A percentile compares a stretch with the other conserved stretches of the same genome.
Evolutionary conservation across 2,329 filamentous ascomycete genomes (phyloP).

Genomic region (Aspergillus spinulosporus): DNA sequence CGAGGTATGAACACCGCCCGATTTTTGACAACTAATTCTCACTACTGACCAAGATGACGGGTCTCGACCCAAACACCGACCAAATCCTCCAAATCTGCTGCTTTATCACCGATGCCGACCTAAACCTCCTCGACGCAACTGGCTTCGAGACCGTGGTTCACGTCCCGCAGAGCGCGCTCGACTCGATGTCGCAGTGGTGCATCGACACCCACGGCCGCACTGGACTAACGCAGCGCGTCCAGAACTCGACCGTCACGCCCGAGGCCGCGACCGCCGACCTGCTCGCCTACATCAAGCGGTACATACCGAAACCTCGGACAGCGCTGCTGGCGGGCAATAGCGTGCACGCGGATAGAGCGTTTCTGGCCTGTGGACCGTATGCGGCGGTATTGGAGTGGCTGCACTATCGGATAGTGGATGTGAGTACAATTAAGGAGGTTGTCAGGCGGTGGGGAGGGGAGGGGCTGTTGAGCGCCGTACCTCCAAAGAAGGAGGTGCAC

Average conservation of each 20-base stretch:
- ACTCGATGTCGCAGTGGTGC: constrained; percentile 88
- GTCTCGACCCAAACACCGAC: constrained; percentile 74
- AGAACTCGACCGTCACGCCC: constrained; percentile 70
- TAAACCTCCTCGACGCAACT: constrained; percentile 70
- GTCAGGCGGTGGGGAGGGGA: constrained; percentile 73
- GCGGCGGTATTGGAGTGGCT: constrained; percentile 70
- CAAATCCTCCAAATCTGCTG: constrained; percentile 90
- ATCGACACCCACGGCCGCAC: constrained; percentile 72
- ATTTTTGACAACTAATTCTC: neutral
- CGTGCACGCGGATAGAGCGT: constrained; percentile 84
- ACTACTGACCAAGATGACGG: constrained; percentile 72
- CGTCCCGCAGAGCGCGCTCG: constrained; percentile 67
- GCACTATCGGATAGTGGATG: constrained; percentile 88
- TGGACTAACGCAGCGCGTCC: constrained; percentile 76
- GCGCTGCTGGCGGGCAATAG: constrained; percentile 88
- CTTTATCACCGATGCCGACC: constrained; percentile 78
- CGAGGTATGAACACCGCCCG: constrained; percentile 51
- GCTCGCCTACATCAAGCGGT: constrained; percentile 72
- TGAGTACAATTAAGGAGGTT: constrained; percentile 90
- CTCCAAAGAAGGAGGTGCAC: constrained; percentile 74
- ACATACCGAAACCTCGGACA: constrained; percentile 65
- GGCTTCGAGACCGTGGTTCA: constrained; percentile 83
- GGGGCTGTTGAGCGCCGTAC: constrained; percentile 62
- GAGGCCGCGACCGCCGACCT: constrained; percentile 70
- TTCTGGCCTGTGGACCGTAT: constrained; percentile 75